Base-by-base conservation (phyloP, 371 early-diverging fungal species). In the Globomyces sp. region DNA sequence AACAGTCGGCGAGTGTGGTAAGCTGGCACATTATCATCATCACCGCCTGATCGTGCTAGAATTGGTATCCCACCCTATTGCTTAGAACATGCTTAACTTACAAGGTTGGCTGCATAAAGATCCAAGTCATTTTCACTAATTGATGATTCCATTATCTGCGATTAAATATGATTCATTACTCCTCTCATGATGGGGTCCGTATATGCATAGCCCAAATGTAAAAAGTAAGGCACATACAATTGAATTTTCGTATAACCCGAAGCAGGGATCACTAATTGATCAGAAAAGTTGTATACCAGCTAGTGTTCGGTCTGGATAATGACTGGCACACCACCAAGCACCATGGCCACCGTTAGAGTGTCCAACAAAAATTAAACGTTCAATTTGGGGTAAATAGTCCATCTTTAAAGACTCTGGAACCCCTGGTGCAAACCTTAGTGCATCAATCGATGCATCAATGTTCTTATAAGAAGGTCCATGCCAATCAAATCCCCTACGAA, bases 281-380 rank as follows among this genome's bases (percentile, higher is more conserved):
- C 24, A 24, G 24, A 24, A 24, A 24, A 24, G 24, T 24, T 24
- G 24, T 24, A 87, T 70, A 86, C 86, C 84, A 63, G 87, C 89
- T 39, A 89, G 71, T 2, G 84, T 84, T 42, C 59, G 72, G 66
- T 90, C 90, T 0, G 89, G 86, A 71, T 78, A 85, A 68, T 90
- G 90, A 1, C 84, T 80, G 1, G 77, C 73, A 61, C 86, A 64
- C 79, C 83, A 85, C 90, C 89, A 90, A 4, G 87, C 85, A 13
- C 90, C 90, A 68, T 90, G 90, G 0, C 88, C 90, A 0, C 90
- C 90, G 66, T 90, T 89, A 62, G 86, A 85, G 66, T 89, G 90
- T 0, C 90, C 89, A 79, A 61, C 13, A 45, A 51, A 48, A 47
- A 72, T 13, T 9, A 63, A 13, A 34, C 44, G 8, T 2, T 41